These are phyloP conservation scores for Rhodotorula sp. DNA, from an alignment of 1,284 basidiomycete species.

Conservation along the genomic window DNA sequence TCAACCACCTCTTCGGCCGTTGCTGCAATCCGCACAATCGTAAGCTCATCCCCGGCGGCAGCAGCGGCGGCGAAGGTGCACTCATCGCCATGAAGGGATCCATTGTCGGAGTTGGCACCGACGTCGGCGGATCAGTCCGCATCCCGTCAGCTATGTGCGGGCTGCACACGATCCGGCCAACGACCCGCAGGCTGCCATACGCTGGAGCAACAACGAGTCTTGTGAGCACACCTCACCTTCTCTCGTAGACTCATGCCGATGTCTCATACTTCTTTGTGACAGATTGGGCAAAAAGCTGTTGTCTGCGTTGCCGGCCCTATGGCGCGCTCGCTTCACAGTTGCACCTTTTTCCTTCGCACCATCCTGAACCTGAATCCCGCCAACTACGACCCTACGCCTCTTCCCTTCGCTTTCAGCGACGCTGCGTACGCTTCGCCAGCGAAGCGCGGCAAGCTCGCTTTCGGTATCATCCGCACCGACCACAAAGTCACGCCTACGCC, in stretches of 20 bases:
- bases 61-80: conserved; percentile 60
- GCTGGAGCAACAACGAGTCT: conserved; percentile 12
- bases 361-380: conserved; percentile 47
- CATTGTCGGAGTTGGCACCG: conserved; percentile 60
- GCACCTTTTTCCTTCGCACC: conserved; percentile 47
- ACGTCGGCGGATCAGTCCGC: conserved; percentile 47
- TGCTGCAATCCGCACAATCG: conserved; percentile 56
- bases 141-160: conserved; percentile 22
- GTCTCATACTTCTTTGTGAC: too few species aligned
- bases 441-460: conserved; percentile 36
- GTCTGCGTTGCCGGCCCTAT: conserved; percentile 47
- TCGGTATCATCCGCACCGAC: conserved; percentile 52
- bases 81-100: conserved; percentile 60
- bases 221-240: conserved; percentile 15
- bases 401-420: conserved; percentile 15
- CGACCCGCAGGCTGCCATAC: conserved; percentile 17
- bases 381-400: conserved; percentile 45
- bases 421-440: conserved; percentile 25
- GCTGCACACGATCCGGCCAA: conserved; percentile 18
- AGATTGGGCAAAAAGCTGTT: conserved; percentile 43
- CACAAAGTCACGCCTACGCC: conserved; percentile 49
- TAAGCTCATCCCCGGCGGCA: conserved; percentile 54
- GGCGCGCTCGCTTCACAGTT: conserved; percentile 46
- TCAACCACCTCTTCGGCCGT: conserved; percentile 43
- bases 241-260: background rate